Conservation (phyloP, 2,329 filamentous ascomycete genomes). For the Aspergillaceae sp. region DNA sequence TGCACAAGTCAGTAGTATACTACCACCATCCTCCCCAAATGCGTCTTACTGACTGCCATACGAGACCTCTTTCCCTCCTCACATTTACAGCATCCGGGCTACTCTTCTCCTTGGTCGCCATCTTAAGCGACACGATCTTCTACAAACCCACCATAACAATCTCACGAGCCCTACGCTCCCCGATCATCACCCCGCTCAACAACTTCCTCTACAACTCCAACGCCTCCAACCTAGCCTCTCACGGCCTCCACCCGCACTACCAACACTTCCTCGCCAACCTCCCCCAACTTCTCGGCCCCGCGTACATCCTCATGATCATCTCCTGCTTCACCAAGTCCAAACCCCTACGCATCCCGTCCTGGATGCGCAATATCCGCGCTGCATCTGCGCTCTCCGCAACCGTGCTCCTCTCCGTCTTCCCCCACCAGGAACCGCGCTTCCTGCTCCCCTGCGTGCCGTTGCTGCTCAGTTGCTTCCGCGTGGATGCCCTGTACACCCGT, state of each 20-base stretch:
- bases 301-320: conserved; percentile 44
- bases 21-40: background rate
- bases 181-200: conserved; percentile 68
- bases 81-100: conserved; percentile 58
- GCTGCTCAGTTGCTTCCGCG: conserved; percentile 40
- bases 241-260: conserved; percentile 71
- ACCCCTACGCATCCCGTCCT: conserved; percentile 17
- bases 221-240: conserved; percentile 60
- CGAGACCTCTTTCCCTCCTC: conserved; percentile 51
- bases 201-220: conserved; percentile 68
- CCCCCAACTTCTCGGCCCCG: conserved; percentile 63
- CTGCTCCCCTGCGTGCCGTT: conserved; percentile 44
- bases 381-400: conserved; percentile 38
- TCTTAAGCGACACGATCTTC: conserved; percentile 77
- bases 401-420: conserved; percentile 37
- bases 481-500: conserved; percentile 35
- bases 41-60: conserved; percentile 25
- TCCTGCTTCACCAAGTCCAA: conserved; percentile 39
- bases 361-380: conserved; percentile 32
- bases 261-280: conserved; percentile 66
- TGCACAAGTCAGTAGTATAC: conserved; percentile 56
- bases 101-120: conserved; percentile 61
- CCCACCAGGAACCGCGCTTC: conserved; percentile 47
- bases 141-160: conserved; percentile 45
- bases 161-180: conserved; percentile 41